phyloP scores from a whole-genome alignment of 192 early-diverging fungal species.

The Podila verticillata region DNA sequence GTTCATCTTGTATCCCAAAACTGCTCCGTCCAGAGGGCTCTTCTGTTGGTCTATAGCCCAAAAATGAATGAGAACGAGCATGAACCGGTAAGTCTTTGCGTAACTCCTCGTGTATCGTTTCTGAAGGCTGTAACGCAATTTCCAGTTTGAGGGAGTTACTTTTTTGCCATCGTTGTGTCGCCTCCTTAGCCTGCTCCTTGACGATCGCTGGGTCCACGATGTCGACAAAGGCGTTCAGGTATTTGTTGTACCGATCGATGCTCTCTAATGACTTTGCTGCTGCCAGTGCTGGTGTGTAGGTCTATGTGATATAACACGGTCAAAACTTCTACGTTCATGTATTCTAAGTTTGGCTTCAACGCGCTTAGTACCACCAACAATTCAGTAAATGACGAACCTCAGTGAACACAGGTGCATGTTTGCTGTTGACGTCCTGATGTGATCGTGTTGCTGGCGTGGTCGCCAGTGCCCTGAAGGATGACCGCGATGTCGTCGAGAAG shows the following conservation, averaged over 20 bases:
- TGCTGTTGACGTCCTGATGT: neutral
- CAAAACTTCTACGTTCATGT: too few species aligned
- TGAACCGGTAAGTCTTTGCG: neutral
- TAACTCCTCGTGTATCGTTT: neutral
- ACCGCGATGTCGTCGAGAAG: neutral
- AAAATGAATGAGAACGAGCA: too few species aligned
- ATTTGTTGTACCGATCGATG: constrained; percentile 47
- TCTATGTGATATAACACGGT: constrained; percentile 3
- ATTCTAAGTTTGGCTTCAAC: too few species aligned
- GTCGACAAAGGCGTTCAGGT: constrained; percentile 57
- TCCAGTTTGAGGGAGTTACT: constrained; percentile 16
- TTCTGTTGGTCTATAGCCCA: constrained; percentile 13
- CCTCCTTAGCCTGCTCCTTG: constrained; percentile 26
- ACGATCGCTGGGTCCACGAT: constrained; percentile 30
- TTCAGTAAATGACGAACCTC: neutral
- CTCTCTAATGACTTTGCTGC: constrained; percentile 29
- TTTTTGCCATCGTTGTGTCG: constrained; percentile 37
- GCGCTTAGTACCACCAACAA: too few species aligned
- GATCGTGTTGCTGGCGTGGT: neutral
- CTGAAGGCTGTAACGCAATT: neutral
- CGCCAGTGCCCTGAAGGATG: neutral
- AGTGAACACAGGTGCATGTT: neutral
- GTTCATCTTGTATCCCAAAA: constrained; percentile 85
- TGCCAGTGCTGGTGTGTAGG: constrained; percentile 15
- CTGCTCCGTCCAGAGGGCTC: constrained; percentile 69